Percentiles rank a stretch among this genome's conserved stretches.
Evolutionary conservation across 2,329 filamentous ascomycete species (phyloP).

Genomic region (Fusarium dimerum): DNA sequence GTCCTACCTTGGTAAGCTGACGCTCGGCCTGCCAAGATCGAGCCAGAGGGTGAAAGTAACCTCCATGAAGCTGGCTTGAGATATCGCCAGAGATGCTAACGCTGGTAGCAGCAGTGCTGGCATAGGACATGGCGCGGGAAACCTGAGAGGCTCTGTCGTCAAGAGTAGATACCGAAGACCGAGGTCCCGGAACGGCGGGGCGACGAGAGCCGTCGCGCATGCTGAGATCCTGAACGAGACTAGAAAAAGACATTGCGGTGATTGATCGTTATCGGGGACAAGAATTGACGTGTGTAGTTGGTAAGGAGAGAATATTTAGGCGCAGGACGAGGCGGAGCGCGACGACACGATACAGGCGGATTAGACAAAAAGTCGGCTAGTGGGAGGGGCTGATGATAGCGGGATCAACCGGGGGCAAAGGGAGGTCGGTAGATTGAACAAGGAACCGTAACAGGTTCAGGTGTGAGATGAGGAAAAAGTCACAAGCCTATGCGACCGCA

Average conservation of each 20-base stretch:
- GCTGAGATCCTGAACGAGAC: conserved; percentile 64
- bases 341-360: conserved; percentile 15
- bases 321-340: neutral
- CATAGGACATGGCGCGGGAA: conserved; percentile 65
- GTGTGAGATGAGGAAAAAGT: conserved; percentile 4
- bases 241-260: conserved; percentile 64
- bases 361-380: conserved; percentile 26
- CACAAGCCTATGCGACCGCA: neutral
- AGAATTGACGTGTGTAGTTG: conserved; percentile 5
- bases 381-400: conserved; percentile 16
- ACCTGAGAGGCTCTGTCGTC: conserved; percentile 63
- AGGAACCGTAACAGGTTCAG: conserved; percentile 9
- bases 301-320: conserved; percentile 6
- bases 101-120: conserved; percentile 67
- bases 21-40: conserved; percentile 82
- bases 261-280: conserved; percentile 7
- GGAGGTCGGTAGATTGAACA: conserved; percentile 1
- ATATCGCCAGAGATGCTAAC: conserved; percentile 75
- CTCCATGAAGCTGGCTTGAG: conserved; percentile 79
- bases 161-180: conserved; percentile 54
- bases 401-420: conserved; percentile 21
- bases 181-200: conserved; percentile 40
- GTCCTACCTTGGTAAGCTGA: conserved; percentile 76
- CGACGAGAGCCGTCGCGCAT: conserved; percentile 57
- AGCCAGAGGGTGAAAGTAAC: conserved; percentile 78